These are phyloP conservation scores for Trichoderma virens DNA, from an alignment of 495 filamentous ascomycete genomes.

Conservation along the genomic window DNA sequence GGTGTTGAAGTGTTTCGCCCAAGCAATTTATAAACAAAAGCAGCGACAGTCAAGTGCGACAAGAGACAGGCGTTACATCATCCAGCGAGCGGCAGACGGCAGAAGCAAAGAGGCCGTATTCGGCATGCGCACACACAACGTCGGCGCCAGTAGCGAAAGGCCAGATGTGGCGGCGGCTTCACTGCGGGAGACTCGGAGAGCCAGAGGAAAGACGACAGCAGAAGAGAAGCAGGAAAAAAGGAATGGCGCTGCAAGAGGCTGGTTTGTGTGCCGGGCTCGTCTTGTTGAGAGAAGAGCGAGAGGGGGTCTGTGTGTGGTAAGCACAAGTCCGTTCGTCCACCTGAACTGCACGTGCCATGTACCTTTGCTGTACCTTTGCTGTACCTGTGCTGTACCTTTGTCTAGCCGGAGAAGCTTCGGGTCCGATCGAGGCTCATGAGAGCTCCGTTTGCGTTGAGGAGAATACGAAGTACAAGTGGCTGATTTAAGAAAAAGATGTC, in stretches of 20 bases:
- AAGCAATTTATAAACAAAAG: background rate
- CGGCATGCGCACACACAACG: background rate
- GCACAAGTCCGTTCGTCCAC: background rate
- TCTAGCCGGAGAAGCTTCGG: background rate
- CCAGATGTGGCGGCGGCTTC: background rate
- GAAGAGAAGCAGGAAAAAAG: background rate
- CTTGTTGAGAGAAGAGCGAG: background rate
- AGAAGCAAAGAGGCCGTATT: background rate
- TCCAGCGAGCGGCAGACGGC: background rate
- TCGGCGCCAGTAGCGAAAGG: background rate
- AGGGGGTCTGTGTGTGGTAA: background rate
- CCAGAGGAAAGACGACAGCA: background rate
- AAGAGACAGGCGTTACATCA: background rate
- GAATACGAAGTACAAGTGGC: too few relatives aligned
- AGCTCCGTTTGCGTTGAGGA: background rate
- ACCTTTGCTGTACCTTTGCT: too few relatives aligned
- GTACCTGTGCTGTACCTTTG: too few relatives aligned
- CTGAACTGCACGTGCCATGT: background rate
- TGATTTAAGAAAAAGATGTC: too few relatives aligned
- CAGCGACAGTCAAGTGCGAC: background rate
- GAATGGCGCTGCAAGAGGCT: slow-evolving; percentile 1
- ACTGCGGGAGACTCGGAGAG: background rate
- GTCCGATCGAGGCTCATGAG: background rate
- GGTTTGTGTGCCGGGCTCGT: background rate
- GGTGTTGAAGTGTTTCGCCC: background rate